Conservation (phyloP, 1,139 yeast species). For the Pichia sp. region DNA sequence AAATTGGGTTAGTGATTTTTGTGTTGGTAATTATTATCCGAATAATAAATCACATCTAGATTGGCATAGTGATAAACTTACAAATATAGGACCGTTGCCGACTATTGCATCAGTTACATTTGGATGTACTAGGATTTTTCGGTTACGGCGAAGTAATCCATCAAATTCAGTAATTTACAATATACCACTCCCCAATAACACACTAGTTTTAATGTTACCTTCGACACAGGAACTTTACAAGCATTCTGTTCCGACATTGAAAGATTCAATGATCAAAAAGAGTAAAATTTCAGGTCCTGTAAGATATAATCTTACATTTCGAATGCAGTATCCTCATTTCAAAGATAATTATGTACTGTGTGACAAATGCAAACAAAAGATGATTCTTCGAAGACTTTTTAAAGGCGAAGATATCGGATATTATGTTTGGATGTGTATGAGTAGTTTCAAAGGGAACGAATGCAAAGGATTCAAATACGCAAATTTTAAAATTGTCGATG, state of each 20-base stretch:
- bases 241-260: conserved; percentile 46
- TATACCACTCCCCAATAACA: conserved; percentile 58
- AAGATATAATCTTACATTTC: conserved; percentile 58
- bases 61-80: conserved; percentile 69
- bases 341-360: conserved; percentile 44
- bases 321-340: conserved; percentile 42
- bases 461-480: conserved; percentile 48
- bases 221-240: conserved; percentile 71
- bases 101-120: conserved; percentile 58
- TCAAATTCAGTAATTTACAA: conserved; percentile 35
- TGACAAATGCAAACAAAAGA: conserved; percentile 36
- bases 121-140: conserved; percentile 62
- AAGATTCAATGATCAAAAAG: conserved; percentile 23
- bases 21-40: conserved; percentile 52
- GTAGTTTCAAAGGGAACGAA: conserved; percentile 32
- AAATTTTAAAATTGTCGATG: conserved; percentile 32
- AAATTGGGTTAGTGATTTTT: conserved; percentile 47
- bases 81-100: conserved; percentile 65
- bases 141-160: conserved; percentile 39
- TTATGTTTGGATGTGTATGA: conserved; percentile 50
- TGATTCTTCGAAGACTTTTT: conserved; percentile 44
- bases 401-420: conserved; percentile 42
- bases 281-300: conserved; percentile 45
- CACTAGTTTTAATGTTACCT: conserved; percentile 63
- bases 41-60: conserved; percentile 48